Base-by-base conservation (phyloP, 208 protist genomes). In the Leishmania braziliensis region DNA sequence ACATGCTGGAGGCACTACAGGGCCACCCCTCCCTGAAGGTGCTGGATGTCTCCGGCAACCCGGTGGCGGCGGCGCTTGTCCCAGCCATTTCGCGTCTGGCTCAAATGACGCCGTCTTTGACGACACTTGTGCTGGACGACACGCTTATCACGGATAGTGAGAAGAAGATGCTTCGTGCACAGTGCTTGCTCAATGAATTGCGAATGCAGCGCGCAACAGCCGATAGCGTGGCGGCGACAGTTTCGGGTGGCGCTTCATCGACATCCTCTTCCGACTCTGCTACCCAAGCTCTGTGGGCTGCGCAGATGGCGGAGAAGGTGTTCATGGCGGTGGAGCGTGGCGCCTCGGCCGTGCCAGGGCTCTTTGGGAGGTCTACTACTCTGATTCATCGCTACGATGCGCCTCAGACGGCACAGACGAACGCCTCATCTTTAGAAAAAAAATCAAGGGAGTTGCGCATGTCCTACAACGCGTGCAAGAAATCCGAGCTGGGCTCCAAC, bases 1-100 rank as follows among this genome's bases (percentile, higher is more conserved):
- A 85, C 54, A 29, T 92, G 23, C 77, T 92, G 18, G 70, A 76
- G 18, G 86, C 86, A 5, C 79, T 92, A 58, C 69, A 77, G 29
- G 89, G 86, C 3, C 89, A 90, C 80, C 89, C 89, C 8, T 72
- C 70, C 0, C 71, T 95, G 20, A 62, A 72, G 12, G 54, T 71
- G 36, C 72, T 95, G 50, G 91, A 93, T 73, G 50, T 95, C 50
- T 89, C 86, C 12, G 77, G 84, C 75, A 95, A 92, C 78, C 84
- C 85, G 5, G 73, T 95, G 48, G 88, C 86, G 1, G 77, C 90
- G n/a, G 79, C 77, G 29, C 82, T 92, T 5, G 70, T 90, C 71
- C 84, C 88, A 9, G 77, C 85, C 18, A 54, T 95, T 16, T 77
- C 84, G n/a, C 68, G 82, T 18, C 84, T 95, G 16, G 66, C 88